Conservation (phyloP, 441 rosid species). For the Gossypium gossypioides region DNA sequence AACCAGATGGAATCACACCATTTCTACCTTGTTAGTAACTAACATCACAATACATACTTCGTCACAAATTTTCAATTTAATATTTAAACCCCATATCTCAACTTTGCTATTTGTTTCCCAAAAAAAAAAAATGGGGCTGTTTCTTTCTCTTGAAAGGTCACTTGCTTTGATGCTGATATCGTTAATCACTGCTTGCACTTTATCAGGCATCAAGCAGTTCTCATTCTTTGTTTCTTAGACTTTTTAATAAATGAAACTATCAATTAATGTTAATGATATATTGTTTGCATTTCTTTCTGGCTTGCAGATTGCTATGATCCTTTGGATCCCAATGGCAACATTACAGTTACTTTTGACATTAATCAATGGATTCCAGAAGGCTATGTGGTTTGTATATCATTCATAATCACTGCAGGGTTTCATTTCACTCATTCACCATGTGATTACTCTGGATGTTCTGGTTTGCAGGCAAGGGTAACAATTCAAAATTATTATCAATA, state of each 20-base stretch:
- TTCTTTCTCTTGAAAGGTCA: background rate
- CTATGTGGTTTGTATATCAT: constrained; percentile 33
- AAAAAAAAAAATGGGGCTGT: constrained; percentile 16
- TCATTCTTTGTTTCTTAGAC: constrained; percentile 1
- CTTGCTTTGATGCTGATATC: constrained; percentile 8
- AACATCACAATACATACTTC: background rate
- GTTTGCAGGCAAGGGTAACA: constrained; percentile 39
- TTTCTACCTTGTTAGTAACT: constrained; percentile 4
- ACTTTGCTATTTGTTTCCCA: background rate
- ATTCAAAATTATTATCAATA: constrained; percentile 43
- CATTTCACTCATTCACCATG: background rate
- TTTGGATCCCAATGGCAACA: constrained; percentile 49
- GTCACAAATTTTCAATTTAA: constrained; percentile 10
- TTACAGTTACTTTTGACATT: constrained; percentile 44
- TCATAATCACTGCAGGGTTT: background rate
- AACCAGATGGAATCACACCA: background rate
- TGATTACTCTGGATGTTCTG: background rate
- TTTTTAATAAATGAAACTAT: background rate
- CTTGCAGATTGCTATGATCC: constrained; percentile 53
- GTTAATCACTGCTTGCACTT: constrained; percentile 17
- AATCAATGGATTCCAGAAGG: constrained; percentile 34
- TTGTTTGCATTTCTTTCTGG: background rate
- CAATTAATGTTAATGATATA: background rate
- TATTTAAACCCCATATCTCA: background rate
- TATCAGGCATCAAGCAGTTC: constrained; percentile 28